These are phyloP conservation scores for Fusarium liriodendri DNA, from an alignment of 2,329 filamentous ascomycete species.

Conservation along the genomic window DNA sequence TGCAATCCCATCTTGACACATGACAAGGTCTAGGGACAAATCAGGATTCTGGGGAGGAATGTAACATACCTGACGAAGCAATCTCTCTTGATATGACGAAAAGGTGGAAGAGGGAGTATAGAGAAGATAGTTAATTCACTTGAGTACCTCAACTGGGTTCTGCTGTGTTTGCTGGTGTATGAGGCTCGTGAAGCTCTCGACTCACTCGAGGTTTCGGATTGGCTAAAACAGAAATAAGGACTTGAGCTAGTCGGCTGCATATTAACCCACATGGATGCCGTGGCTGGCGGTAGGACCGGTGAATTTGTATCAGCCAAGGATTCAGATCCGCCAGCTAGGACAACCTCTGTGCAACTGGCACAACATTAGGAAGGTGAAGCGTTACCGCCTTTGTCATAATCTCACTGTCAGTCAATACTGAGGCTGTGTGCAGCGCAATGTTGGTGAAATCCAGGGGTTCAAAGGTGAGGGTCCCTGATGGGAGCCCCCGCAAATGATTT, in stretches of 20 bases:
- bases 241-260: background rate
- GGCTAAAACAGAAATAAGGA: background rate
- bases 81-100: conserved; percentile 30
- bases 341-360: background rate
- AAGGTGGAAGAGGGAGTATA: conserved; percentile 8
- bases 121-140: conserved; percentile 23
- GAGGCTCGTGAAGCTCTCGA: background rate
- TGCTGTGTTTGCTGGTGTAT: background rate
- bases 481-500: background rate
- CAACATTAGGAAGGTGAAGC: background rate
- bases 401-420: background rate
- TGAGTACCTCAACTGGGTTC: conserved; percentile 2
- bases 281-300: background rate
- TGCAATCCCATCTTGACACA: conserved; percentile 1
- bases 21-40: conserved; percentile 8
- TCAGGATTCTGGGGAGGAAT: conserved; percentile 10
- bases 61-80: conserved; percentile 19
- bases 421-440: background rate
- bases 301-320: background rate
- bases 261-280: background rate
- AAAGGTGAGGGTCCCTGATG: background rate
- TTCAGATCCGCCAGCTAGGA: background rate
- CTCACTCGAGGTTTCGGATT: background rate
- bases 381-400: background rate
- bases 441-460: background rate